Evolutionary conservation across 2,329 filamentous ascomycete species (phyloP).

Genomic region (Gaeumannomyces sp.): DNA sequence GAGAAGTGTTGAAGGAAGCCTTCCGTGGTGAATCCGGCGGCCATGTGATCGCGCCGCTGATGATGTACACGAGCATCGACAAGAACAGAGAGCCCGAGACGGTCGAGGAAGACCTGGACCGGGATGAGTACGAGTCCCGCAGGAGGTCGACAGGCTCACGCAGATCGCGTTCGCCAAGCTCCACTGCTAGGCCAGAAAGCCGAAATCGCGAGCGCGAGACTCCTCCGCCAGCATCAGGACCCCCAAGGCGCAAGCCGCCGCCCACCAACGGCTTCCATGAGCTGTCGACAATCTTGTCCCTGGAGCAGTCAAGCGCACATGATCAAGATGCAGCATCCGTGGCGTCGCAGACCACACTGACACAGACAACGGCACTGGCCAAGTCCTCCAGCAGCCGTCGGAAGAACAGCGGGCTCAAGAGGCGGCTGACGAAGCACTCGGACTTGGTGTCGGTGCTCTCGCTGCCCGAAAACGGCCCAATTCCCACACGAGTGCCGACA

Average conservation of each 20-base stretch:
- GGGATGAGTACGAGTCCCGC: slow-evolving; percentile 17
- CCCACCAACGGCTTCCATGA: slow-evolving; percentile 51
- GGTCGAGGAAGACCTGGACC: slow-evolving; percentile 12
- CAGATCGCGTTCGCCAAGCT: slow-evolving; percentile 27
- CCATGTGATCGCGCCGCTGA: slow-evolving; percentile 34
- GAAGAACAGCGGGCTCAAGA: slow-evolving; percentile 49
- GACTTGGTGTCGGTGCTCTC: slow-evolving; percentile 93
- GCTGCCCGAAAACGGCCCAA: slow-evolving; percentile 50
- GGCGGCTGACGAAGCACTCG: slow-evolving; percentile 81
- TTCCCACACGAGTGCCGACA: slow-evolving; percentile 38
- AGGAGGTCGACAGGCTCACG: slow-evolving; percentile 27
- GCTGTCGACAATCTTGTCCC: slow-evolving; percentile 52
- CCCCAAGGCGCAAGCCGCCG: slow-evolving; percentile 28
- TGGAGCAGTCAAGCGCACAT: slow-evolving; percentile 35
- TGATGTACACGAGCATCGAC: slow-evolving; percentile 37
- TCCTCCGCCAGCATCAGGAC: slow-evolving; percentile 18
- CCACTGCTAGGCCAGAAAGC: slow-evolving; percentile 16
- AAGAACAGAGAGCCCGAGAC: slow-evolving; percentile 1
- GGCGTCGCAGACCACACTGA: slow-evolving; percentile 44
- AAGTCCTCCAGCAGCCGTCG: neutral
- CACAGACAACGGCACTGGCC: slow-evolving; percentile 45
- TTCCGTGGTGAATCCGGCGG: slow-evolving; percentile 55
- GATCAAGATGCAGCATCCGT: slow-evolving; percentile 46
- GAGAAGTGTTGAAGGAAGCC: slow-evolving; percentile 54
- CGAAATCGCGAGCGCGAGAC: slow-evolving; percentile 18